These are phyloP conservation scores for Pyracantha coccinea DNA, from an alignment of 331 rosid species.

Conservation along the genomic window DNA sequence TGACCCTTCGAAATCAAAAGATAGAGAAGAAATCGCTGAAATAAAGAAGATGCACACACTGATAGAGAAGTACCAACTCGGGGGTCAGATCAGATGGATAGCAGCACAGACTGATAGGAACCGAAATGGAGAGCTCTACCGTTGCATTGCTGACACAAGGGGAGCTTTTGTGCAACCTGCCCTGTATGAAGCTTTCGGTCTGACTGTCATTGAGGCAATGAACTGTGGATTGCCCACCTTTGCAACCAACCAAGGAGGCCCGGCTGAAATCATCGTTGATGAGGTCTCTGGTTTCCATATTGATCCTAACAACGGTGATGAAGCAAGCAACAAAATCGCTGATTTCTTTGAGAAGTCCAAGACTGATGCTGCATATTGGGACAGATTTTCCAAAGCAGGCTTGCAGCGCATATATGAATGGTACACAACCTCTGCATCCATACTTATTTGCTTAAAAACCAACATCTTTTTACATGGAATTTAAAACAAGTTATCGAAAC, in stretches of 20 bases:
- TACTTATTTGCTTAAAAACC: background rate
- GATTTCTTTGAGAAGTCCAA: slow-evolving; percentile 78
- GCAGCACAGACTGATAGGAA: slow-evolving; percentile 74
- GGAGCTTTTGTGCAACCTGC: slow-evolving; percentile 98
- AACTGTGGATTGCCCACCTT: slow-evolving; percentile 91
- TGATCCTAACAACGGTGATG: slow-evolving; percentile 66
- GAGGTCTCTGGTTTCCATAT: slow-evolving; percentile 84
- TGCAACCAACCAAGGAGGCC: slow-evolving; percentile 98
- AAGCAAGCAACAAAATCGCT: slow-evolving; percentile 63
- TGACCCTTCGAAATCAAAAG: slow-evolving; percentile 82
- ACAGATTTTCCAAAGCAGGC: slow-evolving; percentile 36
- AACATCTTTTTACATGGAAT: background rate
- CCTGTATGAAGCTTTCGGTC: slow-evolving; percentile 87
- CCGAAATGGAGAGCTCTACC: slow-evolving; percentile 84
- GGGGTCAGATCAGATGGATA: slow-evolving; percentile 91
- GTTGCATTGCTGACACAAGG: slow-evolving; percentile 69
- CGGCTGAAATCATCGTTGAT: slow-evolving; percentile 87
- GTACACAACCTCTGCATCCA: slow-evolving; percentile 4
- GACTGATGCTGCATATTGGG: slow-evolving; percentile 51
- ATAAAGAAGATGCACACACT: slow-evolving; percentile 65
- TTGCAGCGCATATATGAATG: slow-evolving; percentile 77
- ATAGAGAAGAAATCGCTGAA: slow-evolving; percentile 77
- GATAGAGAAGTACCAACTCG: slow-evolving; percentile 58
- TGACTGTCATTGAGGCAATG: slow-evolving; percentile 98
- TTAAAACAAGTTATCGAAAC: background rate